Conservation (phyloP, 1,139 yeast genomes). For the Nematodospora anomalae region DNA sequence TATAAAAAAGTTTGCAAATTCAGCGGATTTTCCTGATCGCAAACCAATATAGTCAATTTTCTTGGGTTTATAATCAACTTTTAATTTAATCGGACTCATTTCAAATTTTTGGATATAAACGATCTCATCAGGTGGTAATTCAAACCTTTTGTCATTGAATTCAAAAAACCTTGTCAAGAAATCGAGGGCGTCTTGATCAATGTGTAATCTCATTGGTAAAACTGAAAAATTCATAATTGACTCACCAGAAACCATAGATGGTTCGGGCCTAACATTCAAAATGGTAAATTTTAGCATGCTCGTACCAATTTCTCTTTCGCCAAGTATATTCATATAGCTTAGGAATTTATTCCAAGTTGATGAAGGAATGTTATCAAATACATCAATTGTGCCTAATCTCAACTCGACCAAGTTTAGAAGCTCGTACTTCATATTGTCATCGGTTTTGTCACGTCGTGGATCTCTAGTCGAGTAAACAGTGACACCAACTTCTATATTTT, state of each 20-base stretch:
- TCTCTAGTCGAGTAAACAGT: conserved; percentile 49
- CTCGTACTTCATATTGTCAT: conserved; percentile 36
- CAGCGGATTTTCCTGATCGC: conserved; percentile 81
- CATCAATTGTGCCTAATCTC: conserved; percentile 52
- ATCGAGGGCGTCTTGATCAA: conserved; percentile 92
- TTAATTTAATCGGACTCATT: conserved; percentile 60
- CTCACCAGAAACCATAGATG: conserved; percentile 68
- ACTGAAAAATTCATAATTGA: conserved; percentile 54
- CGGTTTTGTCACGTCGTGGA: conserved; percentile 34
- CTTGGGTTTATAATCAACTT: conserved; percentile 90
- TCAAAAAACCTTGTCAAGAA: conserved; percentile 77
- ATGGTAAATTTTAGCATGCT: conserved; percentile 59
- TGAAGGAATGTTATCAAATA: conserved; percentile 77
- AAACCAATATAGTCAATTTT: conserved; percentile 81
- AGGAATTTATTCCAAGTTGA: conserved; percentile 91
- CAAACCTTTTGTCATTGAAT: conserved; percentile 72
- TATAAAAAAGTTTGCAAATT: conserved; percentile 82
- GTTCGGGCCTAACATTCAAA: conserved; percentile 65
- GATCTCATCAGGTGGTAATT: conserved; percentile 56
- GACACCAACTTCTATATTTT: conserved; percentile 50
- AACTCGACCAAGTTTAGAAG: conserved; percentile 48
- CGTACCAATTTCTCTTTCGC: conserved; percentile 69
- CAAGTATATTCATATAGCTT: conserved; percentile 65
- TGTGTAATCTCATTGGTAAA: conserved; percentile 76
- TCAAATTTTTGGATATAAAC: conserved; percentile 69